Evolutionary conservation across 495 filamentous ascomycete species (phyloP).

Genomic region (Lepraria neglecta): DNA sequence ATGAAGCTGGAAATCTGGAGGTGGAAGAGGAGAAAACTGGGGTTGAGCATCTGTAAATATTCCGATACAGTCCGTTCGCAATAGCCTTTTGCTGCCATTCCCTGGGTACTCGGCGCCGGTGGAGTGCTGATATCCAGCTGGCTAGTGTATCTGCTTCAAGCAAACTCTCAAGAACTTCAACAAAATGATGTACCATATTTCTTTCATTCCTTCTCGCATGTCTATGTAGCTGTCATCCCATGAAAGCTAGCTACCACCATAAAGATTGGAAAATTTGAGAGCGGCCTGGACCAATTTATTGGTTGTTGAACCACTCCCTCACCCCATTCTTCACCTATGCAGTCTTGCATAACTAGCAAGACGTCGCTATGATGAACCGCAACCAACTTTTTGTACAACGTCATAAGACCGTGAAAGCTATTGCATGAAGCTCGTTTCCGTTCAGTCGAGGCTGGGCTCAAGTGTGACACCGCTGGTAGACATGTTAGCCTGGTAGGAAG

Average conservation of each 20-base stretch:
- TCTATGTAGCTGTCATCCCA: too few species aligned
- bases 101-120: too few species aligned
- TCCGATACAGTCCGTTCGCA: too few species aligned
- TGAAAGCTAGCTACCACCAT: too few species aligned
- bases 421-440: too few species aligned
- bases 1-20: slow-evolving; percentile 1
- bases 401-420: slow-evolving; percentile 1
- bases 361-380: background rate
- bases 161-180: too few species aligned
- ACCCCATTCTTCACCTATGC: background rate
- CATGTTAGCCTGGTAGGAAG: background rate
- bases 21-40: background rate
- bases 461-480: slow-evolving; percentile 45
- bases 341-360: background rate
- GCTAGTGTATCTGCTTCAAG: too few species aligned
- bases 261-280: background rate
- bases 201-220: too few species aligned
- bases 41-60: too few species aligned
- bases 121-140: too few species aligned
- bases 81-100: too few species aligned
- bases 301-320: background rate
- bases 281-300: background rate
- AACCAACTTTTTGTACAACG: background rate
- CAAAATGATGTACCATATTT: too few species aligned
- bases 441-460: slow-evolving; percentile 45